Evolutionary conservation across 208 protist species (phyloP).

Genomic region (Trypanosomatidae sp.): DNA sequence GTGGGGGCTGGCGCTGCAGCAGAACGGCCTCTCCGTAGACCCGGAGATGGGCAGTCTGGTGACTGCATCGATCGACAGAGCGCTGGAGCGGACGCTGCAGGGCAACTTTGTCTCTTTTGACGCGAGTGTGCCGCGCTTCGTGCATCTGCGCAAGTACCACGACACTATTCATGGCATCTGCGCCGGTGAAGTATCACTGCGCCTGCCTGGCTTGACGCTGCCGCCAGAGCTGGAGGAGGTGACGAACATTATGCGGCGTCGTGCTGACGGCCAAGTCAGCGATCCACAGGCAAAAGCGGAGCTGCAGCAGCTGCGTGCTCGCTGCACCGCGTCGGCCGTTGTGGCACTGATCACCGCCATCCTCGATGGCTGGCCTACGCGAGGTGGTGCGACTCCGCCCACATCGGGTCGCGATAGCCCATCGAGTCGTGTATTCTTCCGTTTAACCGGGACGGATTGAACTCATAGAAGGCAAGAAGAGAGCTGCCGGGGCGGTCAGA

Average conservation of each 20-base stretch:
- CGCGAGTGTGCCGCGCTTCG: conserved; percentile 46
- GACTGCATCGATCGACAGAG: conserved; percentile 55
- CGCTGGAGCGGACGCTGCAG: conserved; percentile 52
- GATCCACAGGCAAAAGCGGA: conserved; percentile 37
- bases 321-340: conserved; percentile 39
- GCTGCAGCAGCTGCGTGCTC: conserved; percentile 42
- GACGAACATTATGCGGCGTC: conserved; percentile 32
- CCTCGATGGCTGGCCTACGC: conserved; percentile 27
- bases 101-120: conserved; percentile 57
- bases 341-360: conserved; percentile 56
- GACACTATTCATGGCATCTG: conserved; percentile 37
- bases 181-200: conserved; percentile 54
- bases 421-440: conserved; percentile 62
- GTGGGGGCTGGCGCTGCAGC: conserved; percentile 71
- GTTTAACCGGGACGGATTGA: conserved; percentile 63
- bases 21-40: conserved; percentile 55
- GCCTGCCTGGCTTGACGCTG: conserved; percentile 52
- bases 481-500: neutral
- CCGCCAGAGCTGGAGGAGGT: conserved; percentile 48
- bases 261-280: conserved; percentile 20
- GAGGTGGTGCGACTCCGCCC: neutral
- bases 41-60: conserved; percentile 32
- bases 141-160: conserved; percentile 69
- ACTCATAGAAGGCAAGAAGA: neutral
- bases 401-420: conserved; percentile 7